Percentiles rank a stretch among this genome's conserved stretches.
phyloP scores from a whole-genome alignment of 2,329 filamentous ascomycete genomes.

The Claviceps cyperi region DNA sequence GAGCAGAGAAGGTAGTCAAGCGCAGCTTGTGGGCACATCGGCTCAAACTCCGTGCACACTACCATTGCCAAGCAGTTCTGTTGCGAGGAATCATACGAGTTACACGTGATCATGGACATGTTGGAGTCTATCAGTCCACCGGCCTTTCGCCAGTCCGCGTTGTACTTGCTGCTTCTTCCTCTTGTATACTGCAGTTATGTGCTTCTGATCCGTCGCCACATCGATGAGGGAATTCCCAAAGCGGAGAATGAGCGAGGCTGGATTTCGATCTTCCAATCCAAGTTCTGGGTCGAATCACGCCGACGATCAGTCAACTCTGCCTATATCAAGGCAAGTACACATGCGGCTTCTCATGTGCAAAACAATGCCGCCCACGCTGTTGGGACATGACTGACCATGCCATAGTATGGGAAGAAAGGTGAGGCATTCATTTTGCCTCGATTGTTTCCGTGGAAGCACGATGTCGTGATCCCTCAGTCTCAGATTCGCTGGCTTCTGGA shows the following conservation, averaged over 20 bases:
- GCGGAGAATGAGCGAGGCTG: background rate
- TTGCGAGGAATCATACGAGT: background rate
- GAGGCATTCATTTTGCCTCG: conserved; percentile 28
- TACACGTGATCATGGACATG: background rate
- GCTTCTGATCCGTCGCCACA: background rate
- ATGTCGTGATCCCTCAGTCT: conserved; percentile 29
- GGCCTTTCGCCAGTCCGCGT: background rate
- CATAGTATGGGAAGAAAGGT: conserved; percentile 26
- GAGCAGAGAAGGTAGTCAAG: background rate
- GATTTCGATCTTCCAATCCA: background rate
- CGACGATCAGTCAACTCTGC: background rate
- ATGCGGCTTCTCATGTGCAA: background rate
- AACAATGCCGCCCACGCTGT: background rate
- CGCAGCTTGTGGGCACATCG: background rate
- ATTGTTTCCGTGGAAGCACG: conserved; percentile 24
- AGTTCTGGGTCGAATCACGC: background rate
- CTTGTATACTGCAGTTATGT: background rate
- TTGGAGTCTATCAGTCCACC: background rate
- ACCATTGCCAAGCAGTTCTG: background rate
- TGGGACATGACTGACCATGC: background rate
- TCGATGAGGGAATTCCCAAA: background rate
- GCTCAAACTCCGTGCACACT: background rate
- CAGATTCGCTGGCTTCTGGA: conserved; percentile 32
- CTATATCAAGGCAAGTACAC: background rate
- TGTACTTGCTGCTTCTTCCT: background rate